Evolutionary conservation across 257 asterid species (phyloP).

Genomic region (Solanum ahanhuiri): DNA sequence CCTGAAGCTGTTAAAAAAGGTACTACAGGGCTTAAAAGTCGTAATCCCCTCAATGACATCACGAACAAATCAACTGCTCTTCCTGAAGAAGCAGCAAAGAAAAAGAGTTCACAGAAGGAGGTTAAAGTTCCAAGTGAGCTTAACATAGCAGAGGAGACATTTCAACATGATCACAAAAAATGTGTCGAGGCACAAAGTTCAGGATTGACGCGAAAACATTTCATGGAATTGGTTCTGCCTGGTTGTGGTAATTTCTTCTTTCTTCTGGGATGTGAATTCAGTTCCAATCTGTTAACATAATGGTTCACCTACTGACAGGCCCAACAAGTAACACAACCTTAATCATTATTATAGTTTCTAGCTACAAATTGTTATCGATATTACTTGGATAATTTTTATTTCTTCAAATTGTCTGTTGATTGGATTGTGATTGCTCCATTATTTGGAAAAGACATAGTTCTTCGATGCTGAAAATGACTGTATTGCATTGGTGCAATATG

Average conservation of each 20-base stretch:
- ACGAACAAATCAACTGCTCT: constrained; percentile 45
- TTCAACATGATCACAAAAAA: constrained; percentile 61
- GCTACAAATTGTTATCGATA: not conserved
- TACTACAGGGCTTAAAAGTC: constrained; percentile 33
- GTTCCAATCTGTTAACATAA: not conserved
- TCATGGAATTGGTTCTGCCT: constrained; percentile 54
- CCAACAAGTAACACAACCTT: not conserved
- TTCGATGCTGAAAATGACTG: not conserved
- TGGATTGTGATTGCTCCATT: not conserved
- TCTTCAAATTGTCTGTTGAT: not conserved
- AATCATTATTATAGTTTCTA: not conserved
- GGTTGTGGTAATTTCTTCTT: constrained; percentile 38
- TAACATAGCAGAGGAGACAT: constrained; percentile 27
- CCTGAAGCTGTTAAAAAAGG: constrained; percentile 24
- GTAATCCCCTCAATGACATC: constrained; percentile 63
- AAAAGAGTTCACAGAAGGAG: constrained; percentile 20
- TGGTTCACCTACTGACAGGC: not conserved
- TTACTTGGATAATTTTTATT: not conserved
- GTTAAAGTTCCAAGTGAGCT: constrained; percentile 3
- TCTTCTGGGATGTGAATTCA: not conserved
- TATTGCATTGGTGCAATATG: not conserved
- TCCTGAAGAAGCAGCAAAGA: constrained; percentile 28
- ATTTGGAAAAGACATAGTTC: not conserved
- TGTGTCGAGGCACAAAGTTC: constrained; percentile 47
- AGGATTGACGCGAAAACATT: constrained; percentile 5